Evolutionary conservation across 2,329 filamentous ascomycete genomes (phyloP), one percentile per base, ranked within the genome.

Genomic region (Aspergillus quadrilineatus): DNA sequence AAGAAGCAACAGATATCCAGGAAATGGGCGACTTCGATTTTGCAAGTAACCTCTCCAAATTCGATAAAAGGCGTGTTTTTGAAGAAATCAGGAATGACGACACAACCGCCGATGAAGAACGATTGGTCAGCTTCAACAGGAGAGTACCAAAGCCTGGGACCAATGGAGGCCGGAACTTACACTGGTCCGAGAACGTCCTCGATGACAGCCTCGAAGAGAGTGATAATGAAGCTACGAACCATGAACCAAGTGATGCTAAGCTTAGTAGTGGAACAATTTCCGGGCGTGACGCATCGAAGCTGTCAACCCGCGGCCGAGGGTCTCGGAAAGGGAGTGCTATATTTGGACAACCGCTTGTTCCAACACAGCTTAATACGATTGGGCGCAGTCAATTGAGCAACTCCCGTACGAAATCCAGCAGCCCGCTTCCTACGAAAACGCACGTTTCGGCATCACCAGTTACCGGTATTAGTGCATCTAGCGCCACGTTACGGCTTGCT

Each of bases 11-110:
- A 0, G 94, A 97, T 69, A 90, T 94, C 22, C 90, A 93, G 74
- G 93, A 95, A 69, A 84, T 94, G 80, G 90, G 89, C 9, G 94
- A 97, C 59, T 97, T 97, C 66, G 93, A 97, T 73, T 97, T 97
- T 67, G 87, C 90, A 65, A 87, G 86, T 53, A 92, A 92, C 63
- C 80, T 97, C 32, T 92, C 90, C 46, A 96, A 96, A 69, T 97
- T 97, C 66, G 92, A 97, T 78, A 97, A 97, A 77, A 85, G 88
- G 55, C 87, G 87, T 1, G 85, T 97, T 7, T 99, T 99, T 70
- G 89, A 93, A 63, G 88, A 97, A 73, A 94, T 97, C 73, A 83
- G 90, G 58, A 90, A 89, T 63, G 90, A 95, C 55, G 93, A 97
- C 66, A 87, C 85, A 30, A 86, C 93, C 7, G 90, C 92, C n/a